Conservation (phyloP, 2,329 filamentous ascomycete species). For the Stagonosporopsis tanaceti region DNA sequence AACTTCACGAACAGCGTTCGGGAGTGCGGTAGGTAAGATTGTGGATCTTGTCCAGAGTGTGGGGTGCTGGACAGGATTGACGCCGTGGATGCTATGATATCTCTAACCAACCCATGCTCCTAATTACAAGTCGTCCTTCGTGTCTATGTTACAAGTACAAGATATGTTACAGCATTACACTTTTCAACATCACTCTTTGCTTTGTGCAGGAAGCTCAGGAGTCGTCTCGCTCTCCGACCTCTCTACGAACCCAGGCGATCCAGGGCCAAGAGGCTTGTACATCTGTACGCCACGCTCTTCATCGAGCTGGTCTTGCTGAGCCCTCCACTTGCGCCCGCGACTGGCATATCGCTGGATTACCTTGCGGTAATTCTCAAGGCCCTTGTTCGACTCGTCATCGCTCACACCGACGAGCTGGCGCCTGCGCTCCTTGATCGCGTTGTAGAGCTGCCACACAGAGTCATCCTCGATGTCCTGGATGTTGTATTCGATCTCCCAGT, state of each 20-base stretch:
- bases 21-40: too few species aligned
- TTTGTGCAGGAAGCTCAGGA: background rate
- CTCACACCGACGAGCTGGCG: conserved; percentile 49
- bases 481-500: conserved; percentile 82
- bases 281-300: conserved; percentile 52
- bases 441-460: conserved; percentile 32
- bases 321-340: conserved; percentile 67
- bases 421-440: conserved; percentile 63
- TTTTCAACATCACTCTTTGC: background rate
- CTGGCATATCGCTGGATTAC: conserved; percentile 58
- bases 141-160: conserved; percentile 15
- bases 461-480: conserved; percentile 63
- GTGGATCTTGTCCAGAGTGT: too few species aligned
- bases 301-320: conserved; percentile 62
- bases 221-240: background rate
- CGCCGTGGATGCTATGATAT: conserved; percentile 12
- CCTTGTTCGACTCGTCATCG: conserved; percentile 52
- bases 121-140: background rate
- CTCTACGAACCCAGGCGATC: conserved; percentile 21
- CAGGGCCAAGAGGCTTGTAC: conserved; percentile 43
- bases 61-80: background rate
- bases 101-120: background rate
- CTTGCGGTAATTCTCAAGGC: conserved; percentile 54
- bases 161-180: conserved; percentile 4
- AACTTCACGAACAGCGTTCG: background rate